These are phyloP conservation scores for Pseudogymnoascus sp. DNA, from an alignment of 2,329 filamentous ascomycete genomes.

Conservation along the genomic window DNA sequence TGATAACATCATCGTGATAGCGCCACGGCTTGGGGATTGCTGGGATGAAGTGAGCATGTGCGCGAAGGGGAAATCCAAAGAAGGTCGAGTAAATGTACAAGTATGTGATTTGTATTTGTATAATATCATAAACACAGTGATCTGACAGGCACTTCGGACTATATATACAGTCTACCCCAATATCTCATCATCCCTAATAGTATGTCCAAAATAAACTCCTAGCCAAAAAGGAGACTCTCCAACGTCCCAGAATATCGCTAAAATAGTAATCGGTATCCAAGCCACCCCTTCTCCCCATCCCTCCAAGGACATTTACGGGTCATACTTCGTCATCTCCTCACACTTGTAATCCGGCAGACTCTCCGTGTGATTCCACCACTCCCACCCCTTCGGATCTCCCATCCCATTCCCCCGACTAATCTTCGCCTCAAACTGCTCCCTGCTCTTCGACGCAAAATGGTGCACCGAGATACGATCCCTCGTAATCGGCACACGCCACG, in stretches of 20 bases:
- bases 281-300: neutral
- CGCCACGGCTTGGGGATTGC: neutral
- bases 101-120: neutral
- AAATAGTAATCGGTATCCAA: neutral
- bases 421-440: constrained; percentile 28
- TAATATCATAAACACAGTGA: neutral
- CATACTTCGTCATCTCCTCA: constrained; percentile 22
- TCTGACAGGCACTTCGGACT: neutral
- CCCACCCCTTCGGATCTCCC: constrained; percentile 19
- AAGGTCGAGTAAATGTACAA: neutral
- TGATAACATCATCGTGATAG: neutral
- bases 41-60: neutral
- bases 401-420: constrained; percentile 24
- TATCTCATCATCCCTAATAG: neutral
- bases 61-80: neutral
- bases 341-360: constrained; percentile 20
- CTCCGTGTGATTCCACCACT: constrained; percentile 24
- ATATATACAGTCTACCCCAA: neutral
- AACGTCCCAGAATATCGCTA: neutral
- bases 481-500: constrained; percentile 25
- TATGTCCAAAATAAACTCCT: neutral
- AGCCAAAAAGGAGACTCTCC: neutral
- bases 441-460: constrained; percentile 30
- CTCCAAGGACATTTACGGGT: constrained; percentile 13
- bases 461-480: constrained; percentile 26